Percentiles rank a stretch among this genome's conserved stretches.
These are phyloP conservation scores for Petasospora fabianii DNA, from an alignment of 1,139 yeast genomes.

Conservation along the genomic window DNA sequence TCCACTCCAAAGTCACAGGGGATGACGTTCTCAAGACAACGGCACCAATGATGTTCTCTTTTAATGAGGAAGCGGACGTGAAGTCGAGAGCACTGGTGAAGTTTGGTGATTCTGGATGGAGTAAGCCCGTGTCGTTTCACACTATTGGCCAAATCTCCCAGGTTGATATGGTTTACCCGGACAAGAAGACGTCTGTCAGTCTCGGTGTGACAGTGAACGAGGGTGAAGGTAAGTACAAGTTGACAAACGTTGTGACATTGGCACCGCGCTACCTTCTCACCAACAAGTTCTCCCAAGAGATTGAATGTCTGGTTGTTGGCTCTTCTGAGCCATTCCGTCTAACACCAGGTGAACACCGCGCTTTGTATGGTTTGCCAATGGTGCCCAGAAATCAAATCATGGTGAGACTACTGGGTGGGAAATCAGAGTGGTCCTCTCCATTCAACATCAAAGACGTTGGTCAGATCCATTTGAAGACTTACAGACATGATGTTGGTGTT, in stretches of 20 bases:
- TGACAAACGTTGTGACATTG: slow-evolving; percentile 74
- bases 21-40: slow-evolving; percentile 33
- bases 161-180: slow-evolving; percentile 53
- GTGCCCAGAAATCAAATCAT: slow-evolving; percentile 31
- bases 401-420: slow-evolving; percentile 52
- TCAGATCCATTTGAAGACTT: slow-evolving; percentile 67
- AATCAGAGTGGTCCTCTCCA: slow-evolving; percentile 82
- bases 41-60: slow-evolving; percentile 81
- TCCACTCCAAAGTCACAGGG: slow-evolving; percentile 33
- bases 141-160: slow-evolving; percentile 84
- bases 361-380: slow-evolving; percentile 62
- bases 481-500: slow-evolving; percentile 61
- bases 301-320: slow-evolving; percentile 70
- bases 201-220: slow-evolving; percentile 74
- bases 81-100: slow-evolving; percentile 67
- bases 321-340: slow-evolving; percentile 46
- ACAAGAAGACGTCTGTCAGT: slow-evolving; percentile 63
- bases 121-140: slow-evolving; percentile 77
- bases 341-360: slow-evolving; percentile 47
- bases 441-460: slow-evolving; percentile 84
- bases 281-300: slow-evolving; percentile 53
- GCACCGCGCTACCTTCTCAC: slow-evolving; percentile 79
- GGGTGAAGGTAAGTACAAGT: slow-evolving; percentile 81
- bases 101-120: slow-evolving; percentile 72
- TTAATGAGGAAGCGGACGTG: slow-evolving; percentile 54